Base-by-base conservation (phyloP, 139 green algal genomes). In the Micractinium sp. region DNA sequence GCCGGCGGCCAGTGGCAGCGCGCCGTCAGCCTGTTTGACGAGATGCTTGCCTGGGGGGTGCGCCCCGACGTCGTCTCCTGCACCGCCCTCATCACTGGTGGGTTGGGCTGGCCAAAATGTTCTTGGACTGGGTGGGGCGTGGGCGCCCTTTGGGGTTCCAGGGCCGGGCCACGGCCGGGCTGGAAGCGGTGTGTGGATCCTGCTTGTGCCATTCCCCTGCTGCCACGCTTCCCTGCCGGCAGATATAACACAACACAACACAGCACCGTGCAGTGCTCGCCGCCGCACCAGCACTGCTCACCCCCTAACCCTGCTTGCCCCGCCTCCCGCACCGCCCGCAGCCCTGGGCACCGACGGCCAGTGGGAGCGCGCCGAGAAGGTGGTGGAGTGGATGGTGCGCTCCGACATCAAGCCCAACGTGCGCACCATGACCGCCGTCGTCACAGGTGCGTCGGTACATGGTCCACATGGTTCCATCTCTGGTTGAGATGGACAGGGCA, bases 21-120 rank as follows among this genome's bases (percentile, higher is more conserved):
- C 23, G 96, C 96, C 12, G 94, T 97, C 27, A 71, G 81, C 18
- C 89, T 98, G 36, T 98, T 98, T 87, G 96, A 98, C 73, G 93
- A 97, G 77, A 98, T 98, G 96, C 92, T 95, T 35, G 41, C 87
- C 27, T 91, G 85, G 35, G 92, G 92, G 66, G 95, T 98, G 75
- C 89, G 93, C 75, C 95, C 96, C 23, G 95, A 98, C 74, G 96
- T 98, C 1, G 96, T 98, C 47, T 97, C 95, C 25, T 98, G 96
- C 91, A 98, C 96, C 3, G 95, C 96, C 2, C 94, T 98, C 7
- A 94, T 98, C 86, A 95, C 93, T 1, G 78, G 78, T 84, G 78
- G 15, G 78, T 20, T 31, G 75, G 16, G 22, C 22, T 81, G 16
- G 35, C 75, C 9, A n/a, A n/a, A n/a, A n/a, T 56, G 47, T 5